phyloP scores from a whole-genome alignment of 2,329 filamentous ascomycete species.

The Pseudocercospora vitis region DNA sequence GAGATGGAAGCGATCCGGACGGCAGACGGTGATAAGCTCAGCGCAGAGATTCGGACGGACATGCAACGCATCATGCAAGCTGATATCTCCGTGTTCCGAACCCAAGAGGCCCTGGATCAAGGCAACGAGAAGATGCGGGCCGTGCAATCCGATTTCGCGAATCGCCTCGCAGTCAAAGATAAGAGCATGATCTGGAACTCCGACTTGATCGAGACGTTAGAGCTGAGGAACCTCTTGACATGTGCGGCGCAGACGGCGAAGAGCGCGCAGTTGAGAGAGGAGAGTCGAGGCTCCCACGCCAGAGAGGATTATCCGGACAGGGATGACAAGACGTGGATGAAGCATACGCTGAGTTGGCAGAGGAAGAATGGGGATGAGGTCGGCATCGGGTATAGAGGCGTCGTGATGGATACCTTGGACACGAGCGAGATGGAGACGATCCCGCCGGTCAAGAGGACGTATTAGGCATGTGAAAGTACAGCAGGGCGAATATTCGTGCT shows the following conservation, averaged over 20 bases:
- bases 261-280: constrained; percentile 45
- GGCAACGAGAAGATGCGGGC: constrained; percentile 39
- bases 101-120: constrained; percentile 38
- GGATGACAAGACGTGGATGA: constrained; percentile 48
- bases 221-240: constrained; percentile 49
- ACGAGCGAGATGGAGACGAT: constrained; percentile 44
- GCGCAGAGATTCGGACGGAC: constrained; percentile 41
- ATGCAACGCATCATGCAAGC: constrained; percentile 52
- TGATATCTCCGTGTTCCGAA: constrained; percentile 50
- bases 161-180: constrained; percentile 43
- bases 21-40: constrained; percentile 41
- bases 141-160: constrained; percentile 41
- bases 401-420: constrained; percentile 48
- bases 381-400: constrained; percentile 44
- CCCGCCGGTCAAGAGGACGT: constrained; percentile 35
- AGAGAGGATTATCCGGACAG: constrained; percentile 49
- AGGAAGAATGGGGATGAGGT: constrained; percentile 42
- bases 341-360: constrained; percentile 52
- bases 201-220: constrained; percentile 51
- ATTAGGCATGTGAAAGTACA: no score
- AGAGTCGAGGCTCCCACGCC: constrained; percentile 51
- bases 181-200: constrained; percentile 52
- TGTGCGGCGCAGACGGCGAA: constrained; percentile 51
- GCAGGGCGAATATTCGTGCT: no score
- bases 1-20: constrained; percentile 42